These are phyloP conservation scores for Acaromyces ingoldii DNA, from an alignment of 1,284 basidiomycete genomes.

Conservation along the genomic window DNA sequence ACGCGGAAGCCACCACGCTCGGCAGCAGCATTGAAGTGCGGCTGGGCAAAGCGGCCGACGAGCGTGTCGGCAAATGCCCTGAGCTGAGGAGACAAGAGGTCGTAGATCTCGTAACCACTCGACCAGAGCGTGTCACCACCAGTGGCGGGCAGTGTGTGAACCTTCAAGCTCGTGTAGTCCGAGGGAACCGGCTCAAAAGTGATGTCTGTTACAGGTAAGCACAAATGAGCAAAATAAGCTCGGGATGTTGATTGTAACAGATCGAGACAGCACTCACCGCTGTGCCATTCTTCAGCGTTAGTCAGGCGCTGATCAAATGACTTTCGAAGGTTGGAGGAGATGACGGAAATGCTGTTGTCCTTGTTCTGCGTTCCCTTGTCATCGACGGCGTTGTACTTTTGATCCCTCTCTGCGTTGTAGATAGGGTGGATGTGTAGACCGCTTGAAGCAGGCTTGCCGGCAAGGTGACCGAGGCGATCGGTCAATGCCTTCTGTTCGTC, in stretches of 20 bases:
- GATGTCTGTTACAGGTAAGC: constrained; percentile 56
- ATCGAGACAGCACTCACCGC: too few relatives aligned
- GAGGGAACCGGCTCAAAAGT: constrained; percentile 66
- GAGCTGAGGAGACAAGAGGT: constrained; percentile 61
- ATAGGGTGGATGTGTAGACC: constrained; percentile 65
- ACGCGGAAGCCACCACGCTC: constrained; percentile 32
- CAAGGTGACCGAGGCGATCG: constrained; percentile 58
- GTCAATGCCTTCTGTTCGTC: constrained; percentile 57
- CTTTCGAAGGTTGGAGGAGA: constrained; percentile 51
- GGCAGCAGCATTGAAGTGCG: constrained; percentile 21
- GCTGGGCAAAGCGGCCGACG: constrained; percentile 17
- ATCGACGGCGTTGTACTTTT: constrained; percentile 11
- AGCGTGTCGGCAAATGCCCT: constrained; percentile 58
- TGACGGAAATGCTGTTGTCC: constrained; percentile 20
- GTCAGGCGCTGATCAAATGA: not conserved
- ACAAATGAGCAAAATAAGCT: not conserved
- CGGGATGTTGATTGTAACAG: not conserved
- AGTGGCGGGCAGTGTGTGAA: constrained; percentile 23
- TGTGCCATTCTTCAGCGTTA: constrained; percentile 9
- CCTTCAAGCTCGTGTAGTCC: constrained; percentile 56
- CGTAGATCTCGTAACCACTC: constrained; percentile 62
- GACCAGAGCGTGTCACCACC: constrained; percentile 54
- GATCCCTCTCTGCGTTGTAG: constrained; percentile 56
- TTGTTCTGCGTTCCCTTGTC: constrained; percentile 18
- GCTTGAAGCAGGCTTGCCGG: constrained; percentile 60